Base-by-base conservation (phyloP, 2,329 filamentous ascomycete species). In the Aureobasidium sp. region DNA sequence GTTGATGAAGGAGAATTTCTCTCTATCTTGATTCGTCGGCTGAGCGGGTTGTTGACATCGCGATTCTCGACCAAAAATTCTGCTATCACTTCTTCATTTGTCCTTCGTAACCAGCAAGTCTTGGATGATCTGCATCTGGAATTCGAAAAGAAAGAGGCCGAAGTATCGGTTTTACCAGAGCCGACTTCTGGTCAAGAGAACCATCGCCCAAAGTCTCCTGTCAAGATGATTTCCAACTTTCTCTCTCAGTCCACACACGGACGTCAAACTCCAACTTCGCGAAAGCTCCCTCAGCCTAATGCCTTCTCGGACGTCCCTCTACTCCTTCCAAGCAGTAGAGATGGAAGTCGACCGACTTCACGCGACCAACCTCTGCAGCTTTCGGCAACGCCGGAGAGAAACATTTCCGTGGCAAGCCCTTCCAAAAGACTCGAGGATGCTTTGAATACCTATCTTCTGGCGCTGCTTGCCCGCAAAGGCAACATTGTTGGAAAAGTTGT, bases 191-290 rank as follows among this genome's bases (percentile, higher is more conserved):
- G 47, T 16, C 50, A 61, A 1, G 57, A 63, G 25, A 37, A 49
- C 8, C 89, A 90, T 70, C 81, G 93, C 10, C 85, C 86, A 5
- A 84, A 87, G n/a, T 97, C 92, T 0, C 92, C 93, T 0, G 90
- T 95, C 51, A 97, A 97, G 72, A 81, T 96, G 69, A 79, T 97
- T 16, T 95, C 92, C 0, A 96, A 83, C 69, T 84, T 97, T 59
- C 64, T 74, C 14, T 85, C 95, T 68, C 83, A 83, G 85, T 29
- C 82, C 81, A 61, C 81, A 75, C 21, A 62, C 51, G 70, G 67
- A n/a, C 66, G 62, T 45, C 69, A 72, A 48, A 65, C 68, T 32
- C 67, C 68, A 3, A 64, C 62, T 3, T 70, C 47, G 66, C 67
- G 51, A 70, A 71, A 49, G 65, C 70, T 30, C 36, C 59, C 51